phyloP scores from a whole-genome alignment of 345 rosid species.

The Draba incana region DNA sequence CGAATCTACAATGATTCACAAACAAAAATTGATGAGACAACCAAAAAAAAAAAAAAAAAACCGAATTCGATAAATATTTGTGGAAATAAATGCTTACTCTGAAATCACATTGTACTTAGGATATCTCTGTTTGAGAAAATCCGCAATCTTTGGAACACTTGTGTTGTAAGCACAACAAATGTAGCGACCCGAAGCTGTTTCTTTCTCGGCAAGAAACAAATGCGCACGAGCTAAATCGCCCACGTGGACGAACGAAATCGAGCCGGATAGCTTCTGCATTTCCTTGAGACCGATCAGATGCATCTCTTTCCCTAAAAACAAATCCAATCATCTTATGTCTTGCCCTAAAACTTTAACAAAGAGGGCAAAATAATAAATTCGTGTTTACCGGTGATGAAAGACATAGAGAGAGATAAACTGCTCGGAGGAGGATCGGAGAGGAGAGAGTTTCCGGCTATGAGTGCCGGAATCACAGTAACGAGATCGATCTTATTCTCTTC shows the following conservation, averaged over 20 bases:
- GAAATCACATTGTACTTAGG: conserved; percentile 65
- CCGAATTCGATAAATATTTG: not conserved
- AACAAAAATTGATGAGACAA: not conserved
- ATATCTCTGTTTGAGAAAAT: conserved; percentile 63
- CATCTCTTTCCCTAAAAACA: conserved; percentile 66
- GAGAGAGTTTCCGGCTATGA: conserved; percentile 70
- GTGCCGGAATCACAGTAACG: conserved; percentile 67
- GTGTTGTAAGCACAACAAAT: conserved; percentile 70
- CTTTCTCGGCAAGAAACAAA: conserved; percentile 77
- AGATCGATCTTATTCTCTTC: conserved; percentile 72
- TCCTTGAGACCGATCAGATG: conserved; percentile 61
- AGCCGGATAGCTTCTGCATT: conserved; percentile 89
- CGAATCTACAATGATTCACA: conserved; percentile 53
- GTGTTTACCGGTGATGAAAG: conserved; percentile 64
- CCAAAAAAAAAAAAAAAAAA: not conserved
- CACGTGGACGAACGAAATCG: conserved; percentile 75
- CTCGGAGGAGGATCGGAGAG: conserved; percentile 63
- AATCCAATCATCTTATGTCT: conserved; percentile 2
- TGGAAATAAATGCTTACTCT: conserved; percentile 54
- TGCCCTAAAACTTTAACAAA: not conserved
- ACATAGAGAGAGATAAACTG: conserved; percentile 57
- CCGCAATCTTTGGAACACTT: conserved; percentile 64
- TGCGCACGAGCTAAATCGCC: conserved; percentile 85
- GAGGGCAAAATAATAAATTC: not conserved
- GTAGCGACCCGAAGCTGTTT: conserved; percentile 80